A percentile compares a stretch with the other conserved stretches of the same genome.
Conservation (phyloP, 129 eudicot genomes). For the Oenanthe sinensis region DNA sequence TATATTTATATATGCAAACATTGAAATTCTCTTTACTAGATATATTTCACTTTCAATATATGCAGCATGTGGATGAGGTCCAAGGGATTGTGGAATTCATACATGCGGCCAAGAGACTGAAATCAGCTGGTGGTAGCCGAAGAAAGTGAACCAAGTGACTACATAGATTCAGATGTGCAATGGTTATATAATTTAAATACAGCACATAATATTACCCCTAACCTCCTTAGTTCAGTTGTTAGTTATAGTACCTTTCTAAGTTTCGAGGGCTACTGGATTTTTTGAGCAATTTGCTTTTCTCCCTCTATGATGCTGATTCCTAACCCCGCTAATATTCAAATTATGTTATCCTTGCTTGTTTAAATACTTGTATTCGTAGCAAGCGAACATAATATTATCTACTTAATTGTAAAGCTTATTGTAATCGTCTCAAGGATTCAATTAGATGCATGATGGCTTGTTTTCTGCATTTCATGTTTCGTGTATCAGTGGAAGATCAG, state of each 20-base stretch:
- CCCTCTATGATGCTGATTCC: conserved; percentile 16
- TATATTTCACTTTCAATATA: conserved; percentile 4
- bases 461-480: neutral
- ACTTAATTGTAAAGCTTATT: neutral
- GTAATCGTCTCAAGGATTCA: neutral
- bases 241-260: conserved; percentile 23
- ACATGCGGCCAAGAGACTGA: conserved; percentile 71
- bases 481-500: neutral
- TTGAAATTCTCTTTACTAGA: neutral
- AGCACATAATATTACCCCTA: conserved; percentile 32
- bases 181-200: conserved; percentile 31
- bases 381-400: conserved; percentile 1
- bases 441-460: neutral
- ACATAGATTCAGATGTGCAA: conserved; percentile 24
- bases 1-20: neutral
- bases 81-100: conserved; percentile 80
- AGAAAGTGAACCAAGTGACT: conserved; percentile 23
- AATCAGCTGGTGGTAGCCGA: conserved; percentile 30
- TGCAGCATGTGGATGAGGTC: conserved; percentile 74
- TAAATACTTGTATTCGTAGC: neutral
- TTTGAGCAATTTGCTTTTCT: conserved; percentile 20
- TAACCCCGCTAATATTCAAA: conserved; percentile 17
- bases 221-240: conserved; percentile 40
- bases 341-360: neutral
- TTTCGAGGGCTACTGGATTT: conserved; percentile 27